These are phyloP conservation scores for Camellia japonica DNA, from an alignment of 148 eudicot genomes.

Conservation along the genomic window DNA sequence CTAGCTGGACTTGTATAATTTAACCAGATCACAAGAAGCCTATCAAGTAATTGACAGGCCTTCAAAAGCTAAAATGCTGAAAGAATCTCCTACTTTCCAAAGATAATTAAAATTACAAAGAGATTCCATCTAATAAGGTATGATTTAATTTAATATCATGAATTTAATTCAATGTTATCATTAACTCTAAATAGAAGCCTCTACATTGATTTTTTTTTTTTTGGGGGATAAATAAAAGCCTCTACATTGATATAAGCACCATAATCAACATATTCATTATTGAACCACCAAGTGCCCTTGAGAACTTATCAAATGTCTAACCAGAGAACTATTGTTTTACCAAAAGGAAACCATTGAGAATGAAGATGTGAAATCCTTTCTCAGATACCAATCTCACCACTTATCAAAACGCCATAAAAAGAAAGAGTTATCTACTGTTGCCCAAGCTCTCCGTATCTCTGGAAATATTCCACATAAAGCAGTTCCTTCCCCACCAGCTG, in stretches of 20 bases:
- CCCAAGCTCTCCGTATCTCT: slow-evolving; percentile 99
- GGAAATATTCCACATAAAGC: slow-evolving; percentile 98
- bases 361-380: not conserved
- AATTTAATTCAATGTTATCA: not conserved
- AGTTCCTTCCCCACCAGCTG: slow-evolving; percentile 97
- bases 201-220: not conserved
- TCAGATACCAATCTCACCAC: slow-evolving; percentile 47
- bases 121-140: not conserved
- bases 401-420: slow-evolving; percentile 98
- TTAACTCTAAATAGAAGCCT: slow-evolving; percentile 2
- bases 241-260: not conserved
- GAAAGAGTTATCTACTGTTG: slow-evolving; percentile 91
- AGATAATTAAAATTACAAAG: not conserved
- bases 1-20: not conserved
- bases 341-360: not conserved
- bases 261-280: not conserved
- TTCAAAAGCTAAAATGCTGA: not conserved
- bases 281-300: not conserved
- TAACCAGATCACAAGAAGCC: not conserved
- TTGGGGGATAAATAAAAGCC: not conserved
- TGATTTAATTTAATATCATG: not conserved
- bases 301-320: not conserved
- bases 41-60: not conserved
- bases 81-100: slow-evolving; percentile 5
- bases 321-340: not conserved